A percentile compares a stretch with the other conserved stretches of the same genome.
Conservation (phyloP, 306 rosid genomes). For the Abrus precatorius region DNA sequence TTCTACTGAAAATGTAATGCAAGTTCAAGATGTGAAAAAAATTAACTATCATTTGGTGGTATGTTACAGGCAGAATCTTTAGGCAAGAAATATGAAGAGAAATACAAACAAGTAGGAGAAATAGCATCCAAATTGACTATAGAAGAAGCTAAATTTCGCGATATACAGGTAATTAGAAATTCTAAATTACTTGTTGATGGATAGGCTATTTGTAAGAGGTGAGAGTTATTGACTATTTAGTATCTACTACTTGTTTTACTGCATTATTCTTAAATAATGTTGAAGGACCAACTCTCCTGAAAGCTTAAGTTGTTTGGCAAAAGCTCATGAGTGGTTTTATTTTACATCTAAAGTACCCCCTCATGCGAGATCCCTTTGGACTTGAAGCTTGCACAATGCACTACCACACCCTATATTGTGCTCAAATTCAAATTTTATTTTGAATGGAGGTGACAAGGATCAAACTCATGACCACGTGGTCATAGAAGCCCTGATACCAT, state of each 20-base stretch:
- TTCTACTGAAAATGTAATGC: constrained; percentile 34
- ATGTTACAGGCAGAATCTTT: constrained; percentile 79
- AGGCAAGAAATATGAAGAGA: constrained; percentile 90
- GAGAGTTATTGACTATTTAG: constrained; percentile 35
- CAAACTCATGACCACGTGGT: constrained; percentile 2
- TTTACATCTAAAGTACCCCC: background rate
- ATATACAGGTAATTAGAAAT: constrained; percentile 78
- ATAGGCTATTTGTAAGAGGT: constrained; percentile 30
- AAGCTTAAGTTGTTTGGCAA: constrained; percentile 8
- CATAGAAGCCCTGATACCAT: background rate
- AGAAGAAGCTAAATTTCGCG: constrained; percentile 92
- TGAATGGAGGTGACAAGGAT: too few relatives aligned
- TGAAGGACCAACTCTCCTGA: constrained; percentile 7
- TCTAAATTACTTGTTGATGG: constrained; percentile 33
- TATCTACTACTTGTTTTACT: constrained; percentile 14
- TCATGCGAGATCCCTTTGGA: background rate
- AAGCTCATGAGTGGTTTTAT: constrained; percentile 15
- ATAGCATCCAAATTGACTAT: constrained; percentile 87
- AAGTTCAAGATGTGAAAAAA: constrained; percentile 39
- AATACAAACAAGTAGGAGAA: constrained; percentile 91
- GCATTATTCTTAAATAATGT: constrained; percentile 1
- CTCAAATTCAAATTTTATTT: constrained; percentile 1
- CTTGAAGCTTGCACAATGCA: constrained; percentile 5
- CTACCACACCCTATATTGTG: background rate
- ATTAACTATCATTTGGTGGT: constrained; percentile 40